Base-by-base conservation (phyloP, 1,284 basidiomycete species). In the Pascua sp. region DNA sequence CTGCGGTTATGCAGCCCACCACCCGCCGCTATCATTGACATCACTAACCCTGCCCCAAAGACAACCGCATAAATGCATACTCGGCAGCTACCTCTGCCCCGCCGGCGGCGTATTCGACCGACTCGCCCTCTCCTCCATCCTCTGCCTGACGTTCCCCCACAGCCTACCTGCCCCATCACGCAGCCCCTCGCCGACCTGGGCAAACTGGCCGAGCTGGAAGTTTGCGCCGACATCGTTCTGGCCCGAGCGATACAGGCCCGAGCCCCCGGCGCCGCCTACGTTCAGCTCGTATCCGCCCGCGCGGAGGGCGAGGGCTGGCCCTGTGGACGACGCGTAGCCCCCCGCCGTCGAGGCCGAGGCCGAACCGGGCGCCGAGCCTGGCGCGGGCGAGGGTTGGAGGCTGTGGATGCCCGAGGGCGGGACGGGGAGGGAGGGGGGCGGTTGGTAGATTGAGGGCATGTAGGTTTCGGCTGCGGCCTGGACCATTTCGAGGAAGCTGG, bases 271-370 rank as follows among this genome's bases (percentile, higher is more conserved):
- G 4, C 91, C 91, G n/a, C 91, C 92, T 5, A 96, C 83, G 63
- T 86, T 91, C 47, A 97, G 85, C 69, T 91, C 92, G 58, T 96
- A 89, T 0, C 89, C 89, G 8, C 91, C 93, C 36, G 96, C 83
- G 65, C 92, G 91, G 38, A 97, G 81, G 69, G 91, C 93, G 62
- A 96, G 70, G 13, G 66, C 68, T 4, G 71, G 66, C 5, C 49
- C 66, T 7, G 24, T 32, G 24, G 24, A 32, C 24, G 24, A 32
- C 7, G 24, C 24, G 24, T 32, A 8, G 57, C 57, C 24, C 24
- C 24, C 24, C 4, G 24, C 24, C 24, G 24, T 32, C 24, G 24
- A 32, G 24, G 24, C 24, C 24, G 24, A 32, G 24, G 24, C 24
- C 24, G 24, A 32, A 7, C 24, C 24, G 16, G 24, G 24, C 4